Evolutionary conservation across 495 filamentous ascomycete species (phyloP).

Genomic region (Lophiotrema nucula): DNA sequence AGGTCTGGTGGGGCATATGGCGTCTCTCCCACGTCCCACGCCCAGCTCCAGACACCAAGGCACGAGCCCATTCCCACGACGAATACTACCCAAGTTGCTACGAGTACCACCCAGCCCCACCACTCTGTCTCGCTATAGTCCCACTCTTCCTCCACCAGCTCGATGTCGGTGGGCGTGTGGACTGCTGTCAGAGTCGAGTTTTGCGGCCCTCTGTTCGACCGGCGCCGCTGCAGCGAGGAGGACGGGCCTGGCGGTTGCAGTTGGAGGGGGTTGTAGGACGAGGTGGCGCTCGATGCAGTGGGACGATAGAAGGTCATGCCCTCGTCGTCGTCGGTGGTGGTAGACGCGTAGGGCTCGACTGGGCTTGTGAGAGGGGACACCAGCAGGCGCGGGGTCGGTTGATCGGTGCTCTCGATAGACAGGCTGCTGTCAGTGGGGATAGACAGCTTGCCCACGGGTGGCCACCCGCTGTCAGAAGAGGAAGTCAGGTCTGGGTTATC

Average conservation of each 20-base stretch:
- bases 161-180: constrained; percentile 46
- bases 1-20: constrained; percentile 90
- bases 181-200: constrained; percentile 42
- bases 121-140: constrained; percentile 91
- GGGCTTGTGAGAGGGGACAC: constrained; percentile 52
- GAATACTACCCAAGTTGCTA: constrained; percentile 90
- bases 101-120: constrained; percentile 93
- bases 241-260: constrained; percentile 24
- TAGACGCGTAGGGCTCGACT: constrained; percentile 62
- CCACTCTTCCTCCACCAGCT: constrained; percentile 59
- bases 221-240: constrained; percentile 48
- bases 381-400: constrained; percentile 34
- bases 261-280: constrained; percentile 17
- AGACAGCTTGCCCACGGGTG: constrained; percentile 19
- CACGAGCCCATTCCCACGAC: constrained; percentile 94
- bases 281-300: constrained; percentile 11
- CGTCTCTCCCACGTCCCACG: constrained; percentile 97
- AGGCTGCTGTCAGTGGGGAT: constrained; percentile 39
- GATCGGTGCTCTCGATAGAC: constrained; percentile 5
- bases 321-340: constrained; percentile 82
- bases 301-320: constrained; percentile 53
- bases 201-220: constrained; percentile 26
- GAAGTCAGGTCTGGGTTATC: constrained; percentile 32
- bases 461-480: constrained; percentile 36
- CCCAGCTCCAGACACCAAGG: constrained; percentile 98